Evolutionary conservation across 768 basidiomycete species (phyloP), one percentile per base, ranked within the genome.

Genomic region (Tephrocybe sp.): DNA sequence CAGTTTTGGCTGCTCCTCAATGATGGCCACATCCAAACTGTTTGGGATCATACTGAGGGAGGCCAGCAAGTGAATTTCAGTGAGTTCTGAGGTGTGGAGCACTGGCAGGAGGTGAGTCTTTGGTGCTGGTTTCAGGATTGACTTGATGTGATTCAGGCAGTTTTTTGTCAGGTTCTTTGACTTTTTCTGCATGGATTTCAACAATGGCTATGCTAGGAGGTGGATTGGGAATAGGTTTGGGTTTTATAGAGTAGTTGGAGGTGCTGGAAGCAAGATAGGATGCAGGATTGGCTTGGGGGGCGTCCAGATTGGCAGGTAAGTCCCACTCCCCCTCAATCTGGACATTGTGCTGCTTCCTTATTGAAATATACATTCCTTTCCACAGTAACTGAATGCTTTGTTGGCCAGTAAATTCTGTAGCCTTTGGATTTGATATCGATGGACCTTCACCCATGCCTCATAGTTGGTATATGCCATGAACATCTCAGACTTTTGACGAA

Each of bases 241-340:
- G 8, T 25, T 47, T 47, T 3, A 9, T 5, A 21, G 26, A 4
- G 9, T 2, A 27, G 2, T 22, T 22, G 18, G 45, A 13, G 36
- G 27, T 46, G 22, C 26, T 28, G 16, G 35, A 37, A 19, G 27
- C n/a, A 24, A 6, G 6, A 13, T 18, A 16, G 11, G 22, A 24
- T 1, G 49, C 9, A 21, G 22, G 22, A 18, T 41, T 16, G 35
- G 34, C 22, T 16, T 50, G 28, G 31, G 39, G 24, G 32, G 12
- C 37, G 41, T 43, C 34, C 28, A 42, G 41, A 37, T 38, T 44
- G 49, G 15, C 5, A 31, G 36, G 18, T 54, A 30, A 8, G 19
- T 53, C 50, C 41, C 55, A 62, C 62, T 62, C 63, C 62, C 61
- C 63, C 58, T 67, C 65, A 60, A 67, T 61, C 51, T 50, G 53